These are phyloP conservation scores for Penstemon eatonii DNA, from an alignment of 257 asterid species.

Conservation along the genomic window DNA sequence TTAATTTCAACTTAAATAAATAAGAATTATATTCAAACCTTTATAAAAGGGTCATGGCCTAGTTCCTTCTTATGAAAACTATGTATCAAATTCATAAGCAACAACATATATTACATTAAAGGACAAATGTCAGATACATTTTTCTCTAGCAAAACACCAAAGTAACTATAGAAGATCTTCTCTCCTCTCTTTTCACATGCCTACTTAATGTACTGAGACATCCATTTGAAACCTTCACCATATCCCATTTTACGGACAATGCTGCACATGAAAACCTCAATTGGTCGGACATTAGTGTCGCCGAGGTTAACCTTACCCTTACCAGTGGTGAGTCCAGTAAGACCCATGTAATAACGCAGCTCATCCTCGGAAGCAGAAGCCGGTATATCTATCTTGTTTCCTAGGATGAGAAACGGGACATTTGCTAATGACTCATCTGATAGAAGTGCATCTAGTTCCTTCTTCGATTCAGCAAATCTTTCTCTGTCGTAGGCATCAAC, in stretches of 20 bases:
- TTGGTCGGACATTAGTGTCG: slow-evolving; percentile 49
- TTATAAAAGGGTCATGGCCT: too few species aligned
- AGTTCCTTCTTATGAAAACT: too few species aligned
- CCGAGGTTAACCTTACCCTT: slow-evolving; percentile 52
- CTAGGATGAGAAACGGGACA: slow-evolving; percentile 55
- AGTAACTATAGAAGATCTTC: too few species aligned
- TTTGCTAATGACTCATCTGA: slow-evolving; percentile 52
- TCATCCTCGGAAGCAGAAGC: slow-evolving; percentile 59
- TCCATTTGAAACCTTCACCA: slow-evolving; percentile 66
- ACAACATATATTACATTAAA: too few species aligned
- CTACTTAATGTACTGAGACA: slow-evolving; percentile 55
- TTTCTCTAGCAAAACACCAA: too few species aligned
- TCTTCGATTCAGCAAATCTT: slow-evolving; percentile 59
- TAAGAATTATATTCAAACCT: too few species aligned
- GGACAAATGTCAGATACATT: too few species aligned
- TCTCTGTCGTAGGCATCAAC: slow-evolving; percentile 61
- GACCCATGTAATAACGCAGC: slow-evolving; percentile 47
- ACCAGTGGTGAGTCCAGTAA: slow-evolving; percentile 54
- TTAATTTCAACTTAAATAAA: too few species aligned
- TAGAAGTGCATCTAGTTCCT: slow-evolving; percentile 60
- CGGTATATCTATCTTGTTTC: slow-evolving; percentile 60
- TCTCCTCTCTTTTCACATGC: slow-evolving; percentile 1
- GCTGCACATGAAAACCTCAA: slow-evolving; percentile 69
- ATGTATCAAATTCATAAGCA: too few species aligned
- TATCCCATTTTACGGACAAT: slow-evolving; percentile 65